Conservation (phyloP, 257 asterid species). For the Dorcoceras hygrometricum region DNA sequence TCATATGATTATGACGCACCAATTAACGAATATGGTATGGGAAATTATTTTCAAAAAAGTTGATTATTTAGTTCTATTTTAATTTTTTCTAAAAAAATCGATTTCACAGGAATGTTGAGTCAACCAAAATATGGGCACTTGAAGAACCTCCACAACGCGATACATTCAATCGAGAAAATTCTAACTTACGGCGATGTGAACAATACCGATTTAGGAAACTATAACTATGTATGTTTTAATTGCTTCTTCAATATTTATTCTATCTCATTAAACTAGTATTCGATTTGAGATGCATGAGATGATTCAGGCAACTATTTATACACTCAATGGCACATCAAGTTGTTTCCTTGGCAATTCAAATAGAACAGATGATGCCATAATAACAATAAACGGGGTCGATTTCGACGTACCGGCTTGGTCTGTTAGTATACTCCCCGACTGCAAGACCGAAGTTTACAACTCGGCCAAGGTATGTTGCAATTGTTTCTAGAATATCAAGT, state of each 20-base stretch:
- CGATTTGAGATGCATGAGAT: not conserved
- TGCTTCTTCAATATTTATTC: no score
- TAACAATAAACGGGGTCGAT: slow-evolving; percentile 32
- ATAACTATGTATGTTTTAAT: slow-evolving; percentile 34
- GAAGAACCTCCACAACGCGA: slow-evolving; percentile 62
- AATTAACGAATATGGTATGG: slow-evolving; percentile 24
- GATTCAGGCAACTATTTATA: slow-evolving; percentile 42
- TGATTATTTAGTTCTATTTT: no score
- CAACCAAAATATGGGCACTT: slow-evolving; percentile 83
- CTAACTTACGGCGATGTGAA: slow-evolving; percentile 55
- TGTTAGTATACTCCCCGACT: slow-evolving; percentile 69
- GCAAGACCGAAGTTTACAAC: slow-evolving; percentile 60
- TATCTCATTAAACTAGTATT: not conserved
- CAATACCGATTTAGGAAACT: slow-evolving; percentile 35
- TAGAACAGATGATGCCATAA: slow-evolving; percentile 37
- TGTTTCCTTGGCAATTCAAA: slow-evolving; percentile 60
- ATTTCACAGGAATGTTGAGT: slow-evolving; percentile 35
- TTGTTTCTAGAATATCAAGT: no score
- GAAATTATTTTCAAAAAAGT: no score
- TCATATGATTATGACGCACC: slow-evolving; percentile 55
- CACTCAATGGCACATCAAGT: slow-evolving; percentile 35
- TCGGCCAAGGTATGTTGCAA: slow-evolving; percentile 42
- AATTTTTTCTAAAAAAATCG: no score
- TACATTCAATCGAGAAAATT: slow-evolving; percentile 52
- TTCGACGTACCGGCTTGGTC: slow-evolving; percentile 82